These are phyloP conservation scores for Candida arabinofermentans DNA, from an alignment of 805 yeast genomes.

Conservation along the genomic window DNA sequence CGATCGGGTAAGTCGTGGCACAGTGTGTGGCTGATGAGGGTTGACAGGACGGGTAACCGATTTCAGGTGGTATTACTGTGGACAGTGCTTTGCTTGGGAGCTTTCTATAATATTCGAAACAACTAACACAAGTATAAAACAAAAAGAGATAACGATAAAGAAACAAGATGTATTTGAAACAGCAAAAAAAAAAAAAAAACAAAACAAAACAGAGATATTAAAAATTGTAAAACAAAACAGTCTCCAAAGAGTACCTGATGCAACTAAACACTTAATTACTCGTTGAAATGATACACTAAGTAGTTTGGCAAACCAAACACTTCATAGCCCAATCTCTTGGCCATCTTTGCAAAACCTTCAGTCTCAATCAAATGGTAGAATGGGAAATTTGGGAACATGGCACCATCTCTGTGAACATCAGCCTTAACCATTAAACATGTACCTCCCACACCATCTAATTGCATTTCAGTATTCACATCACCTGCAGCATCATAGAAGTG, in stretches of 20 bases:
- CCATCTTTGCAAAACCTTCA: conserved; percentile 99
- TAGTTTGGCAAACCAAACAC: conserved; percentile 93
- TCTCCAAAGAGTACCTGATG: no score
- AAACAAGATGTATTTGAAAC: neutral
- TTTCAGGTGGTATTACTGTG: no score
- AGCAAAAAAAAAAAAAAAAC: neutral
- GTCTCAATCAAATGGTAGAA: conserved; percentile 96
- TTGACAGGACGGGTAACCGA: no score
- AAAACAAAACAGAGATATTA: neutral
- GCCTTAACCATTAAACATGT: conserved; percentile 95
- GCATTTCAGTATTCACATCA: conserved; percentile 64
- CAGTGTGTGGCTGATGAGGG: no score
- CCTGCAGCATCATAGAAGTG: conserved; percentile 69
- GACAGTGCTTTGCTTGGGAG: no score
- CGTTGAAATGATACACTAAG: conserved; percentile 87
- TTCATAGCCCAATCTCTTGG: conserved; percentile 86
- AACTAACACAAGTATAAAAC: no score
- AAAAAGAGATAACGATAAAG: neutral
- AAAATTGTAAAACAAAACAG: no score
- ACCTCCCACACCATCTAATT: conserved; percentile 96
- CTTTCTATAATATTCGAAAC: no score
- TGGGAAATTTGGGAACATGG: conserved; percentile 98
- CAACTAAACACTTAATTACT: conserved; percentile 37
- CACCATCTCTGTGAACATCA: conserved; percentile 98
- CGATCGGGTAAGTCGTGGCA: no score